These are phyloP conservation scores for Phytophthora cryptogea DNA, from an alignment of 352 stramenopile genomes.

Conservation along the genomic window DNA sequence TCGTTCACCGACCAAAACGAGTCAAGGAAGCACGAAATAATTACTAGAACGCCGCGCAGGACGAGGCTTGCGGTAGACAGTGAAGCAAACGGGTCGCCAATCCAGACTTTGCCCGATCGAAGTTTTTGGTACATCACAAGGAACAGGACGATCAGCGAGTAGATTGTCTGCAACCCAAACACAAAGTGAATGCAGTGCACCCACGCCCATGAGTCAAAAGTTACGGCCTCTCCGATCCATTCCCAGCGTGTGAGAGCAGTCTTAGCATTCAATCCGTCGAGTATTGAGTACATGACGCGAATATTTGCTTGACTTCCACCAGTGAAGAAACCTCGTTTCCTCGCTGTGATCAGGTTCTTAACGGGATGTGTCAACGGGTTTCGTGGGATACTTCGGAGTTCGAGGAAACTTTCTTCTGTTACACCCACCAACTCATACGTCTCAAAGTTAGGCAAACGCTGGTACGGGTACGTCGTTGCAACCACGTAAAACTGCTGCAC, in stretches of 20 bases:
- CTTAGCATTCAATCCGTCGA: constrained; percentile 18
- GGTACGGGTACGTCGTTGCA: constrained; percentile 40
- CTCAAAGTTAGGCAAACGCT: constrained; percentile 34
- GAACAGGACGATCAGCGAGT: constrained; percentile 35
- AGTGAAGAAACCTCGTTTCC: constrained; percentile 37
- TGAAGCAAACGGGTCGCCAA: constrained; percentile 47
- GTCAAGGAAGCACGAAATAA: constrained; percentile 37
- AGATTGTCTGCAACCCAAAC: constrained; percentile 37
- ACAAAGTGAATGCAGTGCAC: constrained; percentile 46
- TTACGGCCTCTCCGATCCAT: constrained; percentile 24
- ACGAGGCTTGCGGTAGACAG: constrained; percentile 32
- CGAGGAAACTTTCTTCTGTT: constrained; percentile 27
- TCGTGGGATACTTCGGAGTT: constrained; percentile 28
- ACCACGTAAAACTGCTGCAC: constrained; percentile 37
- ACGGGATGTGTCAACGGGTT: constrained; percentile 19
- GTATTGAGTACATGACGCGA: constrained; percentile 22
- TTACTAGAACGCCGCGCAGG: constrained; percentile 23
- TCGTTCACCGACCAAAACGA: constrained; percentile 45
- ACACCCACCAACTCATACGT: constrained; percentile 25
- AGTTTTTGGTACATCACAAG: constrained; percentile 39
- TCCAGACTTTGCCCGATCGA: constrained; percentile 40
- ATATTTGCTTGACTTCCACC: constrained; percentile 34
- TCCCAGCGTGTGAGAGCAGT: constrained; percentile 26
- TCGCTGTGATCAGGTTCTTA: constrained; percentile 35
- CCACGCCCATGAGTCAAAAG: constrained; percentile 43